phyloP scores from a whole-genome alignment of 2,329 filamentous ascomycete genomes.

The Penicillium sp. region DNA sequence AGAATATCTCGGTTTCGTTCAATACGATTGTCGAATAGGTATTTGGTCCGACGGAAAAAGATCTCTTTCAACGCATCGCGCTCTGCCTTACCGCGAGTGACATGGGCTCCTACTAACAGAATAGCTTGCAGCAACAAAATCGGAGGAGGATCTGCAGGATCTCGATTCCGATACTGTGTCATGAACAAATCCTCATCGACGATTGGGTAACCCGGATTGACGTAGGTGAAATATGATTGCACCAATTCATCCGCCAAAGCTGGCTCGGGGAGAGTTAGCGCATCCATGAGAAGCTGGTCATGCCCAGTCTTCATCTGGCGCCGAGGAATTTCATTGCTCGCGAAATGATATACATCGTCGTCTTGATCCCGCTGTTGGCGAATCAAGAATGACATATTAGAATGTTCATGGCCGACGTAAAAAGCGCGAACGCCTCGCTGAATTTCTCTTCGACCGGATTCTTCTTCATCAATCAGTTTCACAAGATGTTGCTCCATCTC shows the following conservation, averaged over 20 bases:
- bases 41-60: constrained; percentile 56
- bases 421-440: constrained; percentile 50
- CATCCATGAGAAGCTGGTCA: constrained; percentile 49
- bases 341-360: constrained; percentile 46
- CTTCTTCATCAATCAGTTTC: constrained; percentile 53
- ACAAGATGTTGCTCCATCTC: constrained; percentile 50
- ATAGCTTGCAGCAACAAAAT: constrained; percentile 54
- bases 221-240: constrained; percentile 51
- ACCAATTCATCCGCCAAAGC: constrained; percentile 52
- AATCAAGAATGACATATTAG: constrained; percentile 57
- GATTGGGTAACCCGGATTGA: constrained; percentile 55
- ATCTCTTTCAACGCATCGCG: constrained; percentile 48
- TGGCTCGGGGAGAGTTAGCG: constrained; percentile 51
- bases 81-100: constrained; percentile 41
- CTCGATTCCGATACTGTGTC: constrained; percentile 49
- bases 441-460: constrained; percentile 49
- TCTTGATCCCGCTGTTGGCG: constrained; percentile 49
- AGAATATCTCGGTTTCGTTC: constrained; percentile 56
- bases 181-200: constrained; percentile 55
- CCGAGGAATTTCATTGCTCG: constrained; percentile 45
- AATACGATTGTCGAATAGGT: constrained; percentile 54
- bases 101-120: constrained; percentile 54
- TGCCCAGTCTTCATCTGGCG: constrained; percentile 45
- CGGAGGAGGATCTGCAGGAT: constrained; percentile 47
- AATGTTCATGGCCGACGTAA: constrained; percentile 58